Evolutionary conservation across 257 asterid genomes (phyloP).

Genomic region (Capsicum pubescens): DNA sequence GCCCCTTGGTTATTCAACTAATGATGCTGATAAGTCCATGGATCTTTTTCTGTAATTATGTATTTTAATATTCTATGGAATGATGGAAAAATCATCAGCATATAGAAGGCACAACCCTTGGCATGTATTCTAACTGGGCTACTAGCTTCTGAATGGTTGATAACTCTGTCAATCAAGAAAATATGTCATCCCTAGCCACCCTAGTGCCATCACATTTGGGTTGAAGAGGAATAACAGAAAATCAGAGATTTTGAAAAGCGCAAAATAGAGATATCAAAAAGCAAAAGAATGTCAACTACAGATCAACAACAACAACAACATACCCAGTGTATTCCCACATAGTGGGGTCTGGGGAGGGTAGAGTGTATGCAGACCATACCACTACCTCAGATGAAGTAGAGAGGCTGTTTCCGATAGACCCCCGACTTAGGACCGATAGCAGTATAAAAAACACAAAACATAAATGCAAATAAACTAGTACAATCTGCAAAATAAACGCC

Average conservation of each 20-base stretch:
- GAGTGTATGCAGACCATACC: too few relatives aligned
- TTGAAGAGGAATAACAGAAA: not conserved
- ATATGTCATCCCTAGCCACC: not conserved
- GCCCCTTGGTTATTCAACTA: not conserved
- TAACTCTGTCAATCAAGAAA: constrained; percentile 11
- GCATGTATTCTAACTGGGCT: not conserved
- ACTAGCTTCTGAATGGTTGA: not conserved
- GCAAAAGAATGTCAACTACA: not conserved
- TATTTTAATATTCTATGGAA: not conserved
- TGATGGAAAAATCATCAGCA: not conserved
- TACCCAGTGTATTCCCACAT: too few relatives aligned
- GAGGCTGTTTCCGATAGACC: too few relatives aligned
- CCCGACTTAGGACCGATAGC: too few relatives aligned
- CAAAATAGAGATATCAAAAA: not conserved
- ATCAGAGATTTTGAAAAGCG: not conserved
- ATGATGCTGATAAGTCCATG: not conserved
- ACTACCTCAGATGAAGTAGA: too few relatives aligned
- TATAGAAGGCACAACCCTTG: constrained; percentile 1
- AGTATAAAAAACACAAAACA: too few relatives aligned
- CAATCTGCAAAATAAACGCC: too few relatives aligned
- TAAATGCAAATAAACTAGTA: too few relatives aligned
- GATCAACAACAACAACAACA: not conserved
- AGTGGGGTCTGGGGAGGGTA: too few relatives aligned
- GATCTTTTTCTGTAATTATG: not conserved
- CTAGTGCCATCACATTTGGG: constrained; percentile 22